Conservation (phyloP, 2,329 filamentous ascomycete genomes). For the Helotiales sp. region DNA sequence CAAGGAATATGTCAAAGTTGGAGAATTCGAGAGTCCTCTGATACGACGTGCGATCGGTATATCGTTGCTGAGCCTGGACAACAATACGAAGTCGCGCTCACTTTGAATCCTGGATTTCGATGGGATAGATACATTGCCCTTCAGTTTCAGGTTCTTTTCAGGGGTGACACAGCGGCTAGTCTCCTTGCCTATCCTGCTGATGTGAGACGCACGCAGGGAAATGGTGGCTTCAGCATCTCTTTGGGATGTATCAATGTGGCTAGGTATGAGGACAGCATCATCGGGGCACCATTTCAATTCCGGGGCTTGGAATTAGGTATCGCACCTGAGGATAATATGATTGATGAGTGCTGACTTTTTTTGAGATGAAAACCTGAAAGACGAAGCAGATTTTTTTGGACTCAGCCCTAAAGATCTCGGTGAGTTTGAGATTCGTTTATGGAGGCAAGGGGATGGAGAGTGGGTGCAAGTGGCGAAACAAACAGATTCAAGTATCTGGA, state of each 20-base stretch:
- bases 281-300: background rate
- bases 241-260: background rate
- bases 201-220: no score
- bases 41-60: slow-evolving; percentile 2
- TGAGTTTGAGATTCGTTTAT: no score
- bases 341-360: no score
- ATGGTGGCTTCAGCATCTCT: no score
- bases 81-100: background rate
- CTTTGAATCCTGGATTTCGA: background rate
- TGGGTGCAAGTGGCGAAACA: no score
- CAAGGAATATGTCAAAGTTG: slow-evolving; percentile 7
- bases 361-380: background rate
- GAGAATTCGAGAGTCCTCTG: background rate
- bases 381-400: background rate
- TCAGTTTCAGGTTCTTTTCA: no score
- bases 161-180: no score
- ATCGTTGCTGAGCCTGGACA: slow-evolving; percentile 7
- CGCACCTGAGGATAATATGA: no score
- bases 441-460: no score
- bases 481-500: background rate
- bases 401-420: no score
- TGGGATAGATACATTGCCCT: background rate
- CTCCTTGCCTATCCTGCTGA: no score
- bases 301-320: no score
- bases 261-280: background rate